phyloP scores from a whole-genome alignment of 2,329 filamentous ascomycete species.

The Leptosphaerulina australis region DNA sequence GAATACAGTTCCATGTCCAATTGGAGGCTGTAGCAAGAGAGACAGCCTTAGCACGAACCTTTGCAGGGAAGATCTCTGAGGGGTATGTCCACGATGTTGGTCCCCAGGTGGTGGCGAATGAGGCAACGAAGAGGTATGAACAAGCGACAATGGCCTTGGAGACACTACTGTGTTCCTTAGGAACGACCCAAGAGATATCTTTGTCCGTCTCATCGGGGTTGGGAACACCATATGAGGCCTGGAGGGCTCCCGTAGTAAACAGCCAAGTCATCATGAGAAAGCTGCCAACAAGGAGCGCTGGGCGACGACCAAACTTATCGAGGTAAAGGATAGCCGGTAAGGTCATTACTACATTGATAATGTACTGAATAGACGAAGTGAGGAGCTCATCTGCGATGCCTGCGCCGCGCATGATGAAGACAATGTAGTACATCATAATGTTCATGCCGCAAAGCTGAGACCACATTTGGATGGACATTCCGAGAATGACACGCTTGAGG shows the following conservation, averaged over 20 bases:
- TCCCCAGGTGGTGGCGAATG: conserved; percentile 52
- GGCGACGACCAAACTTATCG: conserved; percentile 64
- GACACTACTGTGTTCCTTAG: conserved; percentile 55
- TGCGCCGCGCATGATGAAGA: conserved; percentile 66
- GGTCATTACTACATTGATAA: conserved; percentile 67
- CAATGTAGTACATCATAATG: conserved; percentile 63
- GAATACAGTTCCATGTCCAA: conserved; percentile 50
- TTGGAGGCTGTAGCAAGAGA: conserved; percentile 48
- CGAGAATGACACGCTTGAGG: conserved; percentile 62
- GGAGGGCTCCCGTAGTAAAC: conserved; percentile 65
- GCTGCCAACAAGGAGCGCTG: conserved; percentile 61
- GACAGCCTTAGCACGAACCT: conserved; percentile 51
- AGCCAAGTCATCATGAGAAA: conserved; percentile 65
- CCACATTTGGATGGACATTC: conserved; percentile 48
- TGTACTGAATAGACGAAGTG: conserved; percentile 67
- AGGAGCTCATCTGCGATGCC: conserved; percentile 63
- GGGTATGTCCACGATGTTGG: conserved; percentile 48
- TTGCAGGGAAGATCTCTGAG: conserved; percentile 49
- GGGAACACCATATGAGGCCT: conserved; percentile 62
- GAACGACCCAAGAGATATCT: conserved; percentile 64
- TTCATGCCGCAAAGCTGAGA: conserved; percentile 59
- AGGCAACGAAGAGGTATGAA: conserved; percentile 54
- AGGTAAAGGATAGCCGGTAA: conserved; percentile 66
- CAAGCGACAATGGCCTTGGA: conserved; percentile 61
- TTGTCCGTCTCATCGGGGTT: conserved; percentile 43